Evolutionary conservation across 257 asterid species (phyloP), one percentile per base, ranked within the genome.

Genomic region (Salvia splendens): DNA sequence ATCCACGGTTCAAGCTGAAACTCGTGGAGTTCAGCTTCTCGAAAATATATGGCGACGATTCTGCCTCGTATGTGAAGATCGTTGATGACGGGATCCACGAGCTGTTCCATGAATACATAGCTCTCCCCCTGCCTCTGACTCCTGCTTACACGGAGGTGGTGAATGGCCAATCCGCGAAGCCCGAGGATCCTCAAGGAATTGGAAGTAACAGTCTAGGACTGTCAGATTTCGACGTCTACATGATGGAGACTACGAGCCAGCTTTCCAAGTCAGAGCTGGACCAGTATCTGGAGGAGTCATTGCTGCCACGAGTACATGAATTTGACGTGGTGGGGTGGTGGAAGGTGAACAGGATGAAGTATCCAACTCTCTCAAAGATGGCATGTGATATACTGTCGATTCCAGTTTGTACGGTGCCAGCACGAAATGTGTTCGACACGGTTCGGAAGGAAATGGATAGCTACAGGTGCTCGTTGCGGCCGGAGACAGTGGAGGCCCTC

Each of bases 261-360:
- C 89, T 77, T 3, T 73, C 89, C 3, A 88, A 78, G 73, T 62
- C 97, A 1, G 99, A 94, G 74, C 54, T 94, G 78, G 99, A 91
- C 72, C 96, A 88, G 83, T 94, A 94, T 64, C 78, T 94, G 82
- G 93, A 91, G 84, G 99, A 94, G 82, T 91, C 99, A 1, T 67
- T 94, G 11, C 33, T 91, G 77, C 99, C 97, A 0, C 86, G 99
- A 0, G 96, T 86, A 3, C 95, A 86, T 5, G 97, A 91, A 5
- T 91, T 94, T 56, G 97, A 94, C n/a, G 97, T 91, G 24, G 50
- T 90, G 1, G 95, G 96, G 10, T 94, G 97, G 97, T 94, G 99
- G 99, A 88, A 91, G 55, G 64, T 85, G 24, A 91, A 94, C 83
- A 61, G 92, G 62, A 72, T 73, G 73, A 94, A 88, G 84, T 91